Evolutionary conservation across 2,329 filamentous ascomycete species (phyloP).

Genomic region (Fusarium goolgardi): DNA sequence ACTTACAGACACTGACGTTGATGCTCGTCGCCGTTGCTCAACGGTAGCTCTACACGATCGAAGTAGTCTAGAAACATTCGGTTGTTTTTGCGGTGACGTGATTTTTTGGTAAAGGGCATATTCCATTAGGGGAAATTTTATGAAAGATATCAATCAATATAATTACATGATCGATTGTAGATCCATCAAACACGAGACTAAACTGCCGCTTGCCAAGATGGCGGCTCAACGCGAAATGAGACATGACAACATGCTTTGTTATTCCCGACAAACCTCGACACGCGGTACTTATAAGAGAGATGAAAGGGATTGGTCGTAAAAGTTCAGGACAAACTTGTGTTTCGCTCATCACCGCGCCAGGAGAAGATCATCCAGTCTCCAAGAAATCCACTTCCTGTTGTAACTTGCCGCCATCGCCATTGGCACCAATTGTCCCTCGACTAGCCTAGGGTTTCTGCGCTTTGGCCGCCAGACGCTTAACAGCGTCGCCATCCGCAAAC

Average conservation of each 20-base stretch:
- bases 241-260: not conserved
- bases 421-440: not conserved
- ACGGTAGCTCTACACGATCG: not conserved
- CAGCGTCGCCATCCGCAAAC: slow-evolving; percentile 20
- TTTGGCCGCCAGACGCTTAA: slow-evolving; percentile 14
- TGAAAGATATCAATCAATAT: not conserved
- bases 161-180: not conserved
- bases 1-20: not conserved
- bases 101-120: not conserved
- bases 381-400: not conserved
- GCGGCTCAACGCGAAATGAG: not conserved
- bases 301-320: not conserved
- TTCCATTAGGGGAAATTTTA: not conserved
- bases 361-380: not conserved
- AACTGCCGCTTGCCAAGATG: not conserved
- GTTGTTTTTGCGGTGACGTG: not conserved
- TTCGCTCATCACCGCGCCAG: not conserved
- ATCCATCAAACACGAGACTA: not conserved
- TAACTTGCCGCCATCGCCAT: not conserved
- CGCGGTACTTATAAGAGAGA: too few species aligned
- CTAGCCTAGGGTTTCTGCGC: not conserved
- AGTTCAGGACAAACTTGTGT: not conserved
- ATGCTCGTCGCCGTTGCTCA: not conserved
- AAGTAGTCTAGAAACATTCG: not conserved
- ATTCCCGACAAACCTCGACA: not conserved